These are phyloP conservation scores for Termitomyces sp. DNA, from an alignment of 768 basidiomycete species.

Conservation along the genomic window DNA sequence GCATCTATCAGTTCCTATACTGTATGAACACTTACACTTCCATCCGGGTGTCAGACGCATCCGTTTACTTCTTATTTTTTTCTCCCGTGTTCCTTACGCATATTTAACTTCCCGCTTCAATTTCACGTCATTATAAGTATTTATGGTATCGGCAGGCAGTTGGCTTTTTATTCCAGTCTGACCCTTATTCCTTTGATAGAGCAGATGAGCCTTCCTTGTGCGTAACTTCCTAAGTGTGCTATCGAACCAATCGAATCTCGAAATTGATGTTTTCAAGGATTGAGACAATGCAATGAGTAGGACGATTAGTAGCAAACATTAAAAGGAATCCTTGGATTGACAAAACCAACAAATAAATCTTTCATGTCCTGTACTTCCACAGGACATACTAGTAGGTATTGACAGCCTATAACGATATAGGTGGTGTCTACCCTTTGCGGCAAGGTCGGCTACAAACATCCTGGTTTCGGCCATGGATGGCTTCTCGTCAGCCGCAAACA, in stretches of 20 bases:
- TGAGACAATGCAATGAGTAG: no score
- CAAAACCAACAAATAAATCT: background rate
- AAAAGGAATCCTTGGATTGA: background rate
- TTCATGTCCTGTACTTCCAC: background rate
- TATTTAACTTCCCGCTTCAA: no score
- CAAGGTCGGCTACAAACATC: constrained; percentile 41
- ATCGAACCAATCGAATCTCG: background rate
- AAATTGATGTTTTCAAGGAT: background rate
- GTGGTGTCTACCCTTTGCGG: constrained; percentile 25
- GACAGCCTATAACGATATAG: constrained; percentile 3
- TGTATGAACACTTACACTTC: no score
- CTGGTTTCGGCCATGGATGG: constrained; percentile 42
- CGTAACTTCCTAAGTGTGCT: background rate
- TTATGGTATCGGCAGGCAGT: no score
- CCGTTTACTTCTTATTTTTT: no score
- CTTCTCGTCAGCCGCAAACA: constrained; percentile 35
- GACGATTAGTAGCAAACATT: background rate
- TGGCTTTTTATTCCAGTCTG: no score
- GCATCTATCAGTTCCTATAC: no score
- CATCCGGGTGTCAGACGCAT: no score
- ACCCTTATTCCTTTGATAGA: no score
- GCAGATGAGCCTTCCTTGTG: no score
- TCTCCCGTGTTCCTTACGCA: no score
- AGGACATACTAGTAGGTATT: background rate
- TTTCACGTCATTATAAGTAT: no score